Percentiles rank a stretch among this genome's conserved stretches.
These are phyloP conservation scores for Aspergillus carbonarius DNA, from an alignment of 2,329 filamentous ascomycete species.

Conservation along the genomic window DNA sequence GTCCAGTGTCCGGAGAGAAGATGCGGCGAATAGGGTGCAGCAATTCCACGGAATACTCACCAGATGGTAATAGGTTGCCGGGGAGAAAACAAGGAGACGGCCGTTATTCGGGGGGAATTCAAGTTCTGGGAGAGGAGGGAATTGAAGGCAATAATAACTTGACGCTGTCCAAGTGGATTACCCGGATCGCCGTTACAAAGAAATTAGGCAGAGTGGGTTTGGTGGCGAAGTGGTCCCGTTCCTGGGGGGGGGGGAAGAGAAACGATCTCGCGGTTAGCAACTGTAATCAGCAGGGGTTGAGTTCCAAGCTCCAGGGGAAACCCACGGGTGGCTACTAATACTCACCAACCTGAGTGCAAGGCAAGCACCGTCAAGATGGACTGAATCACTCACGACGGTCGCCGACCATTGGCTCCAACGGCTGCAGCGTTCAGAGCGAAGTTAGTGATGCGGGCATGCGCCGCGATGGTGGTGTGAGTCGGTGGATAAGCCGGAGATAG, in stretches of 20 bases:
- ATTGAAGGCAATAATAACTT: background rate
- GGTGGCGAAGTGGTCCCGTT: constrained; percentile 21
- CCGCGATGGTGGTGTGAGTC: constrained; percentile 4
- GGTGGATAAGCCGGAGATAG: constrained; percentile 32
- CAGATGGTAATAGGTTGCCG: background rate
- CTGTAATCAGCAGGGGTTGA: constrained; percentile 20
- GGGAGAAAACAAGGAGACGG: background rate
- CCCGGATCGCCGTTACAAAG: constrained; percentile 1
- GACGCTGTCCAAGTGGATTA: constrained; percentile 1
- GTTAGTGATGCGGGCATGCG: constrained; percentile 12
- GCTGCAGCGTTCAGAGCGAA: background rate
- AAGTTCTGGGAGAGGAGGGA: background rate
- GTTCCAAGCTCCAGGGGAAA: constrained; percentile 14
- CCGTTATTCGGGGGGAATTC: background rate
- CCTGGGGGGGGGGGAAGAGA: constrained; percentile 10
- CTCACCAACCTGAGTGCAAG: constrained; percentile 9
- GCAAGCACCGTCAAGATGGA: background rate
- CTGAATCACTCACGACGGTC: background rate
- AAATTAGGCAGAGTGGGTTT: constrained; percentile 6
- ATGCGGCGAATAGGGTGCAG: background rate
- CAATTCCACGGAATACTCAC: background rate
- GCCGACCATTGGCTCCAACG: background rate
- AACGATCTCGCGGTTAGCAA: constrained; percentile 12
- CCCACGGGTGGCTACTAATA: constrained; percentile 9
- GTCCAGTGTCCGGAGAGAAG: constrained; percentile 2